A percentile compares a stretch with the other conserved stretches of the same genome.
Conservation (phyloP, 805 yeast species). For the Yarrowia osloensis region DNA sequence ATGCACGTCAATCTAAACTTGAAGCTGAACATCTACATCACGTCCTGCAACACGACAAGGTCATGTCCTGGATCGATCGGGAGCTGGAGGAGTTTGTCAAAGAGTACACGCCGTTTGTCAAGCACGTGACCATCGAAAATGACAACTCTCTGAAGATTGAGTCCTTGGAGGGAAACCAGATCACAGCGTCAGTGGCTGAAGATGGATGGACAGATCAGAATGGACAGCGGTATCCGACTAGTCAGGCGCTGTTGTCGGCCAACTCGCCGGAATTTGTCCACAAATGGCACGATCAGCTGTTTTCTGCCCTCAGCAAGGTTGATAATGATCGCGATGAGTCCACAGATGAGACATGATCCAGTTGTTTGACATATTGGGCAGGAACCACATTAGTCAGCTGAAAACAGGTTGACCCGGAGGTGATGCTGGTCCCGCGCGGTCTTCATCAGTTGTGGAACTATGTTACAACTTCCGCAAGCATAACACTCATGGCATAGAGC, state of each 20-base stretch:
- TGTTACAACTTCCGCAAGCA: too few species aligned
- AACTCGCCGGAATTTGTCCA: constrained; percentile 10
- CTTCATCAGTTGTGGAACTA: too few species aligned
- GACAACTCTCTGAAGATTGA: not conserved
- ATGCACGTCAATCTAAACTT: not conserved
- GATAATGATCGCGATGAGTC: not conserved
- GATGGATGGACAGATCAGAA: constrained; percentile 20
- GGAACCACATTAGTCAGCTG: too few species aligned
- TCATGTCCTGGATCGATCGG: constrained; percentile 13
- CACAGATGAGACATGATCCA: not conserved
- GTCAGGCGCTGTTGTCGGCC: constrained; percentile 10
- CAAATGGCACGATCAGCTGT: constrained; percentile 13
- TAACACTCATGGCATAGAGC: too few species aligned
- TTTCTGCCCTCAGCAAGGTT: not conserved
- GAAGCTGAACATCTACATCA: not conserved
- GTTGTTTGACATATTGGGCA: too few species aligned
- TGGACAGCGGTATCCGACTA: constrained; percentile 7
- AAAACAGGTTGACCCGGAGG: not conserved
- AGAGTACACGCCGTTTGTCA: constrained; percentile 21
- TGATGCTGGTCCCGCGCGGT: too few species aligned
- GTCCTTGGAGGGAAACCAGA: not conserved
- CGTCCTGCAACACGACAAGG: not conserved
- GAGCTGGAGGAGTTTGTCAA: constrained; percentile 14
- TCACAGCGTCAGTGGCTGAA: constrained; percentile 1
- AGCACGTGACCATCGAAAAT: not conserved